Percentiles rank a stretch among this genome's conserved stretches.
phyloP scores from a whole-genome alignment of 1,284 basidiomycete genomes.

The Sanghuangporus sanghuang region DNA sequence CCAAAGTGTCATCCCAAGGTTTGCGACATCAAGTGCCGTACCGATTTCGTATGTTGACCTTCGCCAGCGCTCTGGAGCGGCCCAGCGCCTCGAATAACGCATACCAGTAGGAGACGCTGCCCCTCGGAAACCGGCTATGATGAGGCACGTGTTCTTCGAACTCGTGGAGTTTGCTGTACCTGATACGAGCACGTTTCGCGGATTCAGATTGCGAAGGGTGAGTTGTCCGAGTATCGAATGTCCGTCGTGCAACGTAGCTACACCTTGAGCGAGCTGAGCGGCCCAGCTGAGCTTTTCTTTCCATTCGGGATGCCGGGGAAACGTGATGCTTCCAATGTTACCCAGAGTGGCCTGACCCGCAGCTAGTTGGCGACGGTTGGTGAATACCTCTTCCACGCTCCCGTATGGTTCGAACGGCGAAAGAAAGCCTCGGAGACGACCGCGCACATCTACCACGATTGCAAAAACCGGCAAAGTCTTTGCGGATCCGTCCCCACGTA shows the following conservation, averaged over 20 bases:
- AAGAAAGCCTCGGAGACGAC: conserved; percentile 8
- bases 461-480: background rate
- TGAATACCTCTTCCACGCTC: conserved; percentile 5
- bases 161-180: background rate
- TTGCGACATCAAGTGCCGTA: conserved; percentile 1
- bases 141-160: background rate
- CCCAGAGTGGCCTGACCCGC: background rate
- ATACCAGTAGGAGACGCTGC: conserved; percentile 2
- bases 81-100: conserved; percentile 5
- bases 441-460: background rate
- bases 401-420: conserved; percentile 5
- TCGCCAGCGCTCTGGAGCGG: conserved; percentile 5
- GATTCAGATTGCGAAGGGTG: conserved; percentile 6
- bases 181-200: conserved; percentile 8
- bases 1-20: conserved; percentile 11
- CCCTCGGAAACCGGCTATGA: conserved; percentile 4
- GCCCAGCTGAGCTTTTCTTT: conserved; percentile 2
- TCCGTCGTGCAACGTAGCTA: background rate
- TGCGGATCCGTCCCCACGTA: background rate
- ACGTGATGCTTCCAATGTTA: background rate
- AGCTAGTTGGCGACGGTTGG: background rate
- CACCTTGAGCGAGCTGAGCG: background rate
- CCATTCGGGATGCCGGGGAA: conserved; percentile 7
- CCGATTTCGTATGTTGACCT: conserved; percentile 5
- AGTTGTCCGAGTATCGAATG: background rate